A percentile compares a stretch with the other conserved stretches of the same genome.
Evolutionary conservation across 352 stramenopile genomes (phyloP).

Genomic region (Phytophthora fragariae): DNA sequence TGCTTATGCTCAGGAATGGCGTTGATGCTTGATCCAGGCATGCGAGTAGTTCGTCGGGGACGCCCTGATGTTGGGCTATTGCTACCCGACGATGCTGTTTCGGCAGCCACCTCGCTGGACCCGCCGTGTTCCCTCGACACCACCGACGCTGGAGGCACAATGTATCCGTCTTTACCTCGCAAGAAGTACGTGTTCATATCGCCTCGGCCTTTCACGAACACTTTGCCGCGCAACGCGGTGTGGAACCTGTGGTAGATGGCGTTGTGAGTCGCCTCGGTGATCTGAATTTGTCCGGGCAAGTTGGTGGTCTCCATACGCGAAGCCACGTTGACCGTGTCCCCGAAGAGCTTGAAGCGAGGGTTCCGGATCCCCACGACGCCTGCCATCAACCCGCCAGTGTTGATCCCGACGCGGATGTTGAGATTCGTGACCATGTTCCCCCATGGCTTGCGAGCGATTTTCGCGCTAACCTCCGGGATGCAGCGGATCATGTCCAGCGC

Average conservation of each 20-base stretch:
- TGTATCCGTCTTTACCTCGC: constrained; percentile 62
- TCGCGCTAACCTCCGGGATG: constrained; percentile 78
- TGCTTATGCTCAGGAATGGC: constrained; percentile 37
- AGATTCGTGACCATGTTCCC: constrained; percentile 73
- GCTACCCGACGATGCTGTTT: background rate
- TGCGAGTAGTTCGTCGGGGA: constrained; percentile 30
- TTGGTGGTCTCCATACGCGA: constrained; percentile 90
- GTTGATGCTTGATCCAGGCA: constrained; percentile 26
- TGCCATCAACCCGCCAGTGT: constrained; percentile 85
- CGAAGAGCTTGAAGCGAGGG: constrained; percentile 90
- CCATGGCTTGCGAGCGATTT: constrained; percentile 79
- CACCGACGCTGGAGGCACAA: constrained; percentile 54
- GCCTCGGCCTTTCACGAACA: constrained; percentile 83
- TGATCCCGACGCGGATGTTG: constrained; percentile 89
- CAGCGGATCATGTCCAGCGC: constrained; percentile 83
- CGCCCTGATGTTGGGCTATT: constrained; percentile 22
- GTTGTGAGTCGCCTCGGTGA: constrained; percentile 73
- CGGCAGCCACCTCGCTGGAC: constrained; percentile 9
- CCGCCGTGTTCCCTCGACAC: constrained; percentile 6
- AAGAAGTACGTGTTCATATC: constrained; percentile 90
- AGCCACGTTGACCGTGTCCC: constrained; percentile 88
- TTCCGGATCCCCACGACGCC: constrained; percentile 88
- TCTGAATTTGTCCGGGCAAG: constrained; percentile 81
- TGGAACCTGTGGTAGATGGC: constrained; percentile 76
- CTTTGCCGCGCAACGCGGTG: constrained; percentile 73